Evolutionary conservation across 2,329 filamentous ascomycete species (phyloP), one percentile per base, ranked within the genome.

Genomic region (Beauveria rudraprayagi): DNA sequence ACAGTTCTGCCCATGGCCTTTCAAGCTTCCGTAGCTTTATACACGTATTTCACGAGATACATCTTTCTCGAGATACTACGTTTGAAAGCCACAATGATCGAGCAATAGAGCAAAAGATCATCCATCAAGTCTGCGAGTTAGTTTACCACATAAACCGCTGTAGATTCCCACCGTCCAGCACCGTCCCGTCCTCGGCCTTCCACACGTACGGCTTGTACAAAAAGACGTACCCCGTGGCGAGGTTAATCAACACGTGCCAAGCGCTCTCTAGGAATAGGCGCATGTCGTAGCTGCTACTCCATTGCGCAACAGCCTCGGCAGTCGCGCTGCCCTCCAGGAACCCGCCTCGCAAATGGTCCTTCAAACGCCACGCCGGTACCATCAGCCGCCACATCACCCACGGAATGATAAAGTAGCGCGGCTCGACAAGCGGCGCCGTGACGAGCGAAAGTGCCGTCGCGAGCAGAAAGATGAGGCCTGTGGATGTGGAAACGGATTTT

Each of bases 331-430:
- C 47, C 56, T 43, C 47, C 17, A 59, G 37, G 34, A 59, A 41
- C 24, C 56, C 55, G 30, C 55, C 46, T 5, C 41, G 44, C n/a
- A 56, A 9, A 24, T 61, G 53, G 34, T 61, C 53, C 37, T 26
- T 5, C 22, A 62, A 43, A 22, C 55, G 53, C 76, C 76, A 77
- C 56, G 79, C 73, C 0, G 91, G 91, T 0, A 95, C 76, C 68
- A 95, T 83, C 8, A 97, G 75, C 1, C 94, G 83, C 91, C 92
- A 97, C 68, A 97, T 86, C 9, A 97, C 83, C 91, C 92, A 99
- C 0, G 93, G 92, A 14, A 97, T 80, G 70, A 99, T 95, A 73
- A 96, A 96, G 74, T 99, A 99, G 16, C 94, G 84, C 16, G 94
- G 94, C 72, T 99, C 94, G 10, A 99, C 93, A 0, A 99, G 82